A percentile compares a stretch with the other conserved stretches of the same genome.
Conservation (phyloP, 352 stramenopile species). For the Pelagophyceae sp. region DNA sequence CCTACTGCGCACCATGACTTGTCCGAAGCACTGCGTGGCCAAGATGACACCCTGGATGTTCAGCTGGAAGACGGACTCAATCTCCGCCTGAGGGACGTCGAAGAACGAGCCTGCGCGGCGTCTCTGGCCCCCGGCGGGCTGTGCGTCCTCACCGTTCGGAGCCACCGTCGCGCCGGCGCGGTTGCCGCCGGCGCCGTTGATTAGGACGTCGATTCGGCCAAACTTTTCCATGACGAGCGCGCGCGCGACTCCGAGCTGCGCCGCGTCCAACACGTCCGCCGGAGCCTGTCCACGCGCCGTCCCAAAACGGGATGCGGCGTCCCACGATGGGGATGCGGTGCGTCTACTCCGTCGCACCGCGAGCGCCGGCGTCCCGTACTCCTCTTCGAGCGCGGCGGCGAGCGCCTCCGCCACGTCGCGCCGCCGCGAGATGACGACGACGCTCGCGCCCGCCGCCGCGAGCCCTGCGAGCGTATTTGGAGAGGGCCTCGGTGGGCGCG, state of each 20-base stretch:
- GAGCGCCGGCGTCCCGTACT: neutral
- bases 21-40: conserved; percentile 20
- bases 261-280: conserved; percentile 18
- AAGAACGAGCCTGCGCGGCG: conserved; percentile 27
- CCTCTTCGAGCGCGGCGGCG: neutral
- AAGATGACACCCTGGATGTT: conserved; percentile 23
- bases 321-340: too few relatives aligned
- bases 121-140: too few relatives aligned
- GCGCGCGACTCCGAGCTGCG: neutral
- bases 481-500: too few relatives aligned
- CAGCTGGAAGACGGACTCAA: conserved; percentile 22
- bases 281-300: too few relatives aligned
- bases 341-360: too few relatives aligned
- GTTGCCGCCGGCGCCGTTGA: conserved; percentile 26
- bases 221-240: conserved; percentile 11
- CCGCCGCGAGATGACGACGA: conserved; percentile 7
- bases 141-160: too few relatives aligned
- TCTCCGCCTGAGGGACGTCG: conserved; percentile 20
- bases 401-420: conserved; percentile 12
- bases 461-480: too few relatives aligned
- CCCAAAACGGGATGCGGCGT: too few relatives aligned
- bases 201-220: conserved; percentile 21
- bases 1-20: too few relatives aligned
- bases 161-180: conserved; percentile 17
- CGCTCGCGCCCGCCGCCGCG: conserved; percentile 12